Evolutionary conservation across 805 yeast species (phyloP).

Genomic region (Barnettozyma botsteinii): DNA sequence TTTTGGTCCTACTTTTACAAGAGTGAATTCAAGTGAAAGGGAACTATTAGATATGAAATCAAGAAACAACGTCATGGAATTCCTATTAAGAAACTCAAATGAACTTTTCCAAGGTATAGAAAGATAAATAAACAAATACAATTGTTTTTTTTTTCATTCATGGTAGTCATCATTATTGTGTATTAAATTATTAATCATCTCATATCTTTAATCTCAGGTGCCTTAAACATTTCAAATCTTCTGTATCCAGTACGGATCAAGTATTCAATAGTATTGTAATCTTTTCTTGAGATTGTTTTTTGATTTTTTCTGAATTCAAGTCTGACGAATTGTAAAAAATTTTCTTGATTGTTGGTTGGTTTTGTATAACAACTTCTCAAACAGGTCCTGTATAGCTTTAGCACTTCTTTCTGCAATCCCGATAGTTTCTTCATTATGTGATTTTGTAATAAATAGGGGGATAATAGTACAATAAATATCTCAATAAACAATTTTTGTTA

Average conservation of each 20-base stretch:
- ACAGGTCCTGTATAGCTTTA: constrained; percentile 43
- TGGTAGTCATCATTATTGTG: no score
- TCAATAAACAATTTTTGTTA: no score
- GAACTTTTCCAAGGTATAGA: constrained; percentile 8
- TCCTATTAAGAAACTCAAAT: constrained; percentile 48
- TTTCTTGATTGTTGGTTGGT: constrained; percentile 40
- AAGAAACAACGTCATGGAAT: constrained; percentile 73
- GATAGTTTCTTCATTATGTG: constrained; percentile 26
- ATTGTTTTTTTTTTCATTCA: not conserved
- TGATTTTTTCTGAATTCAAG: constrained; percentile 59
- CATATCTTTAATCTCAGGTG: constrained; percentile 67
- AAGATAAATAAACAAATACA: not conserved
- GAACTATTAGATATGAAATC: constrained; percentile 83
- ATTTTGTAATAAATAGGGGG: not conserved
- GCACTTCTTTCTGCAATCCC: constrained; percentile 49
- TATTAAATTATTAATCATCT: constrained; percentile 8
- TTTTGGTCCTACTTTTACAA: constrained; percentile 87
- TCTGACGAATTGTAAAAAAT: constrained; percentile 40
- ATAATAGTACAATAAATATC: no score
- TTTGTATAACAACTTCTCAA: constrained; percentile 40
- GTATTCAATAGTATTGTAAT: constrained; percentile 82
- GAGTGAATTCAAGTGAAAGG: constrained; percentile 71
- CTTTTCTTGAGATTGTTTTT: constrained; percentile 57
- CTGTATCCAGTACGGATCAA: constrained; percentile 70
- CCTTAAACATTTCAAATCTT: constrained; percentile 64